A percentile compares a stretch with the other conserved stretches of the same genome.
Conservation (phyloP, 1,139 yeast species). For the Saccharomyces hybrid region DNA sequence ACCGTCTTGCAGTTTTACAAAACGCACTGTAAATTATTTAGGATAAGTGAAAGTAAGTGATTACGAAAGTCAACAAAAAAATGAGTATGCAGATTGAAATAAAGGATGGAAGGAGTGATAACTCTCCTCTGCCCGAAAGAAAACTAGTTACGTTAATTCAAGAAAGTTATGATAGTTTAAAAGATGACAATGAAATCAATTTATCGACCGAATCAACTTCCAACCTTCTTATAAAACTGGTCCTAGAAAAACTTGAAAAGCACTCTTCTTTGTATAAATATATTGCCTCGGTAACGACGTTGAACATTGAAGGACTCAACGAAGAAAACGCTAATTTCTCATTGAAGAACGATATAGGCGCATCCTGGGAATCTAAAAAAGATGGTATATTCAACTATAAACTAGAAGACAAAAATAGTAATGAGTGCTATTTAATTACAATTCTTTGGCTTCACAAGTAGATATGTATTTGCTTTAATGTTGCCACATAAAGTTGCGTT, state of each 20-base stretch:
- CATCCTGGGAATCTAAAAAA: slow-evolving; percentile 34
- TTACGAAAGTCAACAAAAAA: background rate
- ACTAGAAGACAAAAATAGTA: slow-evolving; percentile 6
- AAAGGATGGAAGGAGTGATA: slow-evolving; percentile 10
- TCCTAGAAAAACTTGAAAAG: slow-evolving; percentile 23
- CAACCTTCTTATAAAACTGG: slow-evolving; percentile 10
- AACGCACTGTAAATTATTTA: background rate
- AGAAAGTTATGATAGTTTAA: slow-evolving; percentile 2
- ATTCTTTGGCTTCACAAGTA: slow-evolving; percentile 26
- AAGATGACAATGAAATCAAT: background rate
- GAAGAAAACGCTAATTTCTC: slow-evolving; percentile 12
- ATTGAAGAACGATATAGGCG: slow-evolving; percentile 32
- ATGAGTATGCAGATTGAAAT: slow-evolving; percentile 1
- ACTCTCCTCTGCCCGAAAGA: slow-evolving; percentile 12
- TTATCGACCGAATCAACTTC: slow-evolving; percentile 4
- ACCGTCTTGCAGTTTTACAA: background rate
- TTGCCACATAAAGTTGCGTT: background rate
- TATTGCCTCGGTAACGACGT: slow-evolving; percentile 26
- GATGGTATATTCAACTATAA: slow-evolving; percentile 34
- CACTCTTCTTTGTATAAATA: slow-evolving; percentile 35
- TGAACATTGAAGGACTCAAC: slow-evolving; percentile 10
- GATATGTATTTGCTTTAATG: background rate
- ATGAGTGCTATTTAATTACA: slow-evolving; percentile 17
- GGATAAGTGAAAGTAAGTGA: background rate
- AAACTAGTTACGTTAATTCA: slow-evolving; percentile 12